A percentile compares a stretch with the other conserved stretches of the same genome.
These are phyloP conservation scores for Firmiana major DNA, from an alignment of 345 rosid genomes.

Conservation along the genomic window DNA sequence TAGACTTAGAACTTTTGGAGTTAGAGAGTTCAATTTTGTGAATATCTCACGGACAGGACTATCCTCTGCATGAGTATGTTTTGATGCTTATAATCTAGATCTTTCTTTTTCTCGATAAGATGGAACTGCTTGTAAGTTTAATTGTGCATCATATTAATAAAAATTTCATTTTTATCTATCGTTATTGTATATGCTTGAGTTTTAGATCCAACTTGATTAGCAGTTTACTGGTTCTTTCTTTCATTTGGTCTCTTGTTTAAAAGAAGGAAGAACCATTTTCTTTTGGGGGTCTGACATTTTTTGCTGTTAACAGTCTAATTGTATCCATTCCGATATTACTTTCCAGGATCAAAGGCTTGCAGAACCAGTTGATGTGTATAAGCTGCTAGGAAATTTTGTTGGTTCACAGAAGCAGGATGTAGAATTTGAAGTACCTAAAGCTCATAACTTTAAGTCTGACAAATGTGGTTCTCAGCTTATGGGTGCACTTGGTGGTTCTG, in stretches of 20 bases:
- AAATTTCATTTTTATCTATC: not conserved
- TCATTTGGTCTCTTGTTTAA: not conserved
- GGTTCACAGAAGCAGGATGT: slow-evolving; percentile 24
- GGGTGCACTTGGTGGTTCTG: slow-evolving; percentile 25
- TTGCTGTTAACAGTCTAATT: slow-evolving; percentile 10
- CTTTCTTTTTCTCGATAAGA: not conserved
- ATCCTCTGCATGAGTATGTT: not conserved
- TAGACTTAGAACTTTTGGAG: not conserved
- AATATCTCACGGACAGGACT: not conserved
- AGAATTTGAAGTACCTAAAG: slow-evolving; percentile 26
- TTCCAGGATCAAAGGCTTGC: slow-evolving; percentile 46
- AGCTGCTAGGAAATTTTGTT: slow-evolving; percentile 39
- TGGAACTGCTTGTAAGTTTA: not conserved
- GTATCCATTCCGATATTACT: slow-evolving; percentile 1
- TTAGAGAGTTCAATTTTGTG: not conserved
- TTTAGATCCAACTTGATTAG: not conserved
- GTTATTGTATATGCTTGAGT: not conserved
- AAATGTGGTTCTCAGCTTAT: slow-evolving; percentile 27
- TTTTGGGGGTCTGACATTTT: not conserved
- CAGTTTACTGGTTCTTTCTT: not conserved
- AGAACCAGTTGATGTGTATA: slow-evolving; percentile 51
- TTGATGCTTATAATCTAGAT: not conserved
- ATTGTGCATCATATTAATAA: not conserved
- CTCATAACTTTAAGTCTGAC: slow-evolving; percentile 29
- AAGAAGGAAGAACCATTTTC: not conserved